Evolutionary conservation across 352 stramenopile species (phyloP), one percentile per base, ranked within the genome.

Genomic region (Phytophthora foliorum): DNA sequence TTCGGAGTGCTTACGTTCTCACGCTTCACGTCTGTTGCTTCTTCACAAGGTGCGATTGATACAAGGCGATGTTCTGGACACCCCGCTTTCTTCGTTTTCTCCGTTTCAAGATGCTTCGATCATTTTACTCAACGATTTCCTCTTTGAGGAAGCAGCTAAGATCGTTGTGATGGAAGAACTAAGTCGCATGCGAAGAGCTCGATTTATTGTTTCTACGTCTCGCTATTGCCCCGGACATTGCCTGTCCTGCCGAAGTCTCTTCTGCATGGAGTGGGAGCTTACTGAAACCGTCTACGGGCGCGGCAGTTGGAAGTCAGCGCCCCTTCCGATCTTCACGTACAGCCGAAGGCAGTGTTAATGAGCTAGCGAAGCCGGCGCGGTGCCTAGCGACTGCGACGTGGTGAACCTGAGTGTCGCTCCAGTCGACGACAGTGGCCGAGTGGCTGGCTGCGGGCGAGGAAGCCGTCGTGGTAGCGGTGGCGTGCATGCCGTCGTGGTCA

Each of bases 151-250:
- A 42, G 39, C 11, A 13, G 58, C 34, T 9, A 59, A 67, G 38
- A 5, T 59, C 11, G 27, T 59, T 14, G 39, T 67, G 2, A 4
- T 17, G 19, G 27, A 48, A 13, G 24, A 59, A 19, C 49, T 67
- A 0, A 45, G 58, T 22, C 8, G n/a, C 6, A 67, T 67, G 58
- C 36, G 4, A 19, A 44, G 21, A 17, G 36, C 36, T n/a, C 36
- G 46, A 16, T n/a, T 66, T 27, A 27, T 66, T 14, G n/a, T 66
- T 6, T 66, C 48, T 8, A 66, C 48, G 13, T 57, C 46, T n/a
- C 27, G 8, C 10, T 66, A 53, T 54, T 66, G 57, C 21, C 58
- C n/a, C 13, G 19, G 59, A 2, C 41, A 67, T 44, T 36, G 45
- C 2, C 10, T 5, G 19, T 57, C 57, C 8, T 65, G 36, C 9